Percentiles rank a stretch among this genome's conserved stretches.
These are phyloP conservation scores for Jatropha multifida DNA, from an alignment of 441 rosid genomes.

Conservation along the genomic window DNA sequence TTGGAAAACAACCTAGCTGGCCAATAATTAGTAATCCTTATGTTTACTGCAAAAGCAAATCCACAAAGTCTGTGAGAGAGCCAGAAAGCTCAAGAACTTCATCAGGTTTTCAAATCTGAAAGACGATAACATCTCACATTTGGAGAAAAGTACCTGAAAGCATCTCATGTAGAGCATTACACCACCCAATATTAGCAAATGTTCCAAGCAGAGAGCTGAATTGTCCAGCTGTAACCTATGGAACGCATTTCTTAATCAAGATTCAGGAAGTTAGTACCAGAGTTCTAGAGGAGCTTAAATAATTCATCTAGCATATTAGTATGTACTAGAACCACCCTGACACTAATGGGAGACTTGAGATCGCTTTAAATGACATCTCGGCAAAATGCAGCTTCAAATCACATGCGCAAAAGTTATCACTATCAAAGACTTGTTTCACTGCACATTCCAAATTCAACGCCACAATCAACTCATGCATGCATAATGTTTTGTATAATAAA, in stretches of 20 bases:
- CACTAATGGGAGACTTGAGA: neutral
- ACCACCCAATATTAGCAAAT: neutral
- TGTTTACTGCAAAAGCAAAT: constrained; percentile 10
- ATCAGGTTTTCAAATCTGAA: neutral
- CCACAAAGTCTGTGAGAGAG: neutral
- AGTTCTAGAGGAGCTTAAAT: constrained; percentile 4
- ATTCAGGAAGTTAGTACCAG: neutral
- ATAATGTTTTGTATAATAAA: neutral
- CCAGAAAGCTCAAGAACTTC: neutral
- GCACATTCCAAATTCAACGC: neutral
- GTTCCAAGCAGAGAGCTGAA: neutral
- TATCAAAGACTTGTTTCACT: neutral
- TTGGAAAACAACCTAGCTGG: too few species aligned
- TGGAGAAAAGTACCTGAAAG: constrained; percentile 5
- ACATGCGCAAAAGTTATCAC: neutral
- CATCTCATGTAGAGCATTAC: neutral
- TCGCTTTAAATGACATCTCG: neutral
- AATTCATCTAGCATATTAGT: constrained; percentile 7
- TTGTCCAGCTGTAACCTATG: neutral
- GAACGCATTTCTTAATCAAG: constrained; percentile 6
- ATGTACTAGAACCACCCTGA: neutral
- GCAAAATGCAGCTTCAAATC: neutral
- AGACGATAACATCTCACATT: neutral
- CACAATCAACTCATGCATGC: neutral
- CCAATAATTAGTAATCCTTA: neutral